Evolutionary conservation across 1,139 yeast species (phyloP).

Genomic region (Hemisphaericaspora subhashii): DNA sequence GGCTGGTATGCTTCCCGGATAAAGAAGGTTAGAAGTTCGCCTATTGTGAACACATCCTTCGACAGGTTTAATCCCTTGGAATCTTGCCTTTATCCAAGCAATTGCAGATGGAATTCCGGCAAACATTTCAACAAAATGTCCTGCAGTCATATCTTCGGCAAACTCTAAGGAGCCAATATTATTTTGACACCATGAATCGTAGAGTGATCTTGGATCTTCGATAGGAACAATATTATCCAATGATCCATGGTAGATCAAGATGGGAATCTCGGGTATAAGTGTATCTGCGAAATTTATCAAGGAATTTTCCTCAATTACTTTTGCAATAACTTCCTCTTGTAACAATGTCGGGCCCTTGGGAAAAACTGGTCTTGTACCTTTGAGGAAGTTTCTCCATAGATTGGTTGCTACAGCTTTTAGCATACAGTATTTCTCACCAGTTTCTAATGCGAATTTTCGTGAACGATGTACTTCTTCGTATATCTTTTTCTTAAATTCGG

Average conservation of each 20-base stretch:
- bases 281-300: conserved; percentile 2
- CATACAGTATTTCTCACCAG: not conserved
- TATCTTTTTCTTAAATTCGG: conserved; percentile 12
- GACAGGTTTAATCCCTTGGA: conserved; percentile 8
- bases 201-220: conserved; percentile 22
- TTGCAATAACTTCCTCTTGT: not conserved
- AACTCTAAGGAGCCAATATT: conserved; percentile 33
- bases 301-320: not conserved
- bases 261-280: conserved; percentile 30
- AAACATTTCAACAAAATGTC: conserved; percentile 27
- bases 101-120: conserved; percentile 33
- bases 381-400: not conserved
- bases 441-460: not conserved
- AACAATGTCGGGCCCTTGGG: not conserved
- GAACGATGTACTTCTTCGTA: not conserved
- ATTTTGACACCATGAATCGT: conserved; percentile 31
- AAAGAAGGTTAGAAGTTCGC: conserved; percentile 10
- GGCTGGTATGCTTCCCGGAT: conserved; percentile 6
- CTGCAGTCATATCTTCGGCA: conserved; percentile 23
- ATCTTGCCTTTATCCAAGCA: conserved; percentile 23
- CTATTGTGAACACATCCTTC: conserved; percentile 11
- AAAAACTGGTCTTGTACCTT: not conserved
- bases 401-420: not conserved
- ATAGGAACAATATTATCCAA: conserved; percentile 32
- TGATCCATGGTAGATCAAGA: conserved; percentile 34